phyloP scores from a whole-genome alignment of 2,329 filamentous ascomycete species.

The Cercospora sp. region DNA sequence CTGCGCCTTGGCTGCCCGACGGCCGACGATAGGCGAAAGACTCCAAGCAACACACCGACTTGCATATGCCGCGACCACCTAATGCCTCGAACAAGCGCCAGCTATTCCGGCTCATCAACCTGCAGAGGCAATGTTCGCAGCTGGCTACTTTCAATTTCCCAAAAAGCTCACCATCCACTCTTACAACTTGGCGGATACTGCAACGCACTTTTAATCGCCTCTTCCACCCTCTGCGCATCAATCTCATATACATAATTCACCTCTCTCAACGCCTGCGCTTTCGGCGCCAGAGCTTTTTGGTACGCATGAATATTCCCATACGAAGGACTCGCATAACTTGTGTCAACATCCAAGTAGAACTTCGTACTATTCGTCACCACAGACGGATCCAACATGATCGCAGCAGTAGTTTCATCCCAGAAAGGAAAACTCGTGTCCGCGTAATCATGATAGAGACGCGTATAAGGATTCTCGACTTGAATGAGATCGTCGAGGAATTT shows the following conservation, averaged over 20 bases:
- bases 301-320: conserved; percentile 51
- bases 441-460: conserved; percentile 42
- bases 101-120: background rate
- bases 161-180: conserved; percentile 3
- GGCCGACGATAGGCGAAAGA: conserved; percentile 10
- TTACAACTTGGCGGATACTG: conserved; percentile 31
- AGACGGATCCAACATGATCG: conserved; percentile 43
- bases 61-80: background rate
- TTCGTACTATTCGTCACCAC: conserved; percentile 43
- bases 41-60: background rate
- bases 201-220: conserved; percentile 43
- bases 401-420: conserved; percentile 52
- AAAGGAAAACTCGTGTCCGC: conserved; percentile 47
- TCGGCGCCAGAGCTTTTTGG: conserved; percentile 43
- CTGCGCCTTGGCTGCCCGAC: conserved; percentile 7
- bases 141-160: no score
- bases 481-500: conserved; percentile 45
- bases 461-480: conserved; percentile 44
- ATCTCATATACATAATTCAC: conserved; percentile 47
- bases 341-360: conserved; percentile 50
- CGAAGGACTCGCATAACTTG: conserved; percentile 43
- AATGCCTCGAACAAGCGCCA: background rate
- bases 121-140: background rate
- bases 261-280: conserved; percentile 37
- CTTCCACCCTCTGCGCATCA: conserved; percentile 41